phyloP scores from a whole-genome alignment of 192 early-diverging fungal species.

The Rhizophagus prolifer region DNA sequence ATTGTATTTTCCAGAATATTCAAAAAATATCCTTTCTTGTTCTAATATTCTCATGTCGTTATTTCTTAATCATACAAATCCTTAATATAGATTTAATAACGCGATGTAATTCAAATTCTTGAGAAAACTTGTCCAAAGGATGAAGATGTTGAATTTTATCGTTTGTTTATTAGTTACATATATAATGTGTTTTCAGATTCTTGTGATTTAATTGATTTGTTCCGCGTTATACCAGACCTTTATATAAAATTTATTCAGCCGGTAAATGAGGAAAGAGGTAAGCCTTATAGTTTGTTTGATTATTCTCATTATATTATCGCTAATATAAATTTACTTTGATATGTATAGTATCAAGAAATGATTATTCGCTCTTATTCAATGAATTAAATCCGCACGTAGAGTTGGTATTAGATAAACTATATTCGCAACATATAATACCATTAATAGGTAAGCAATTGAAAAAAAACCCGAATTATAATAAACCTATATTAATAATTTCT shows the following conservation, averaged over 20 bases:
- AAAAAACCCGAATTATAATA: neutral
- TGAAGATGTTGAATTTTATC: neutral
- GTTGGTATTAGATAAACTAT: neutral
- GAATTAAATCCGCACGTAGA: conserved; percentile 1
- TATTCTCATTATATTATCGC: neutral
- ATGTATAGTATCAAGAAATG: neutral
- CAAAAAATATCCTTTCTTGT: neutral
- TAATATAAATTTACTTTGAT: neutral
- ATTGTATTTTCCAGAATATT: conserved; percentile 15
- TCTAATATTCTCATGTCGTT: neutral
- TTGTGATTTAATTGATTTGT: conserved; percentile 8
- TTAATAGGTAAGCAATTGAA: neutral
- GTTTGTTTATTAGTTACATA: neutral
- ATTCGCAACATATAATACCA: neutral
- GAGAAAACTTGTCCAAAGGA: neutral
- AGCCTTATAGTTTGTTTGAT: neutral
- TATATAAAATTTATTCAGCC: conserved; percentile 4
- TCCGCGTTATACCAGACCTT: neutral
- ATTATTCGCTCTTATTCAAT: neutral
- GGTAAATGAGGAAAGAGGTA: neutral
- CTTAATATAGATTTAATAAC: neutral
- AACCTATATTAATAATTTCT: neutral
- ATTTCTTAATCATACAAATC: neutral
- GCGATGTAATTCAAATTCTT: neutral
- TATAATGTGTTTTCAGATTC: neutral